Percentiles rank a stretch among this genome's conserved stretches.
phyloP scores from a whole-genome alignment of 1,139 yeast species.

The Hemisphaericaspora xylofermentans region DNA sequence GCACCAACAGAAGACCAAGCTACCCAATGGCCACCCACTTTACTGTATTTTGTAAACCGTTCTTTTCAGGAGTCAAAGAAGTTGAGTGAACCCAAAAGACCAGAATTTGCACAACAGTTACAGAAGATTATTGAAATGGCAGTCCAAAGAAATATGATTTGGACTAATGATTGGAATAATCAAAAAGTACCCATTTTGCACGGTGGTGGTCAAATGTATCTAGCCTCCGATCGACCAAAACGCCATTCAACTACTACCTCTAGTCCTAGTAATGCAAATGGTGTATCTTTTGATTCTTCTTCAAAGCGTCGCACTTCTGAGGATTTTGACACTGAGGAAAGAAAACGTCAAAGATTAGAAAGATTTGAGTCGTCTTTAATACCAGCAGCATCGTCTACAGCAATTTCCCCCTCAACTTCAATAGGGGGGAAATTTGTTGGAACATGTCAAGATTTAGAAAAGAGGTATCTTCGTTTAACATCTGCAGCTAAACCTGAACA shows the following conservation, averaged over 20 bases:
- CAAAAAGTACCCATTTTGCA: slow-evolving; percentile 57
- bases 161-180: slow-evolving; percentile 58
- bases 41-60: slow-evolving; percentile 31
- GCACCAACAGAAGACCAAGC: not conserved
- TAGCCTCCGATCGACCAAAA: not conserved
- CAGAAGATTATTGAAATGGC: slow-evolving; percentile 40
- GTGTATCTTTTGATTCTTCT: not conserved
- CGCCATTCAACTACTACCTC: not conserved
- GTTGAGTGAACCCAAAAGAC: slow-evolving; percentile 21
- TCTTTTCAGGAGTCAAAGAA: slow-evolving; percentile 24
- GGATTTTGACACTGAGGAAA: slow-evolving; percentile 35
- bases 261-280: not conserved
- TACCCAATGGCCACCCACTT: slow-evolving; percentile 32
- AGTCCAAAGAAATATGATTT: slow-evolving; percentile 41
- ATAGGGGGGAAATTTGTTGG: slow-evolving; percentile 53
- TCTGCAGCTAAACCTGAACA: slow-evolving; percentile 86
- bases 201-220: slow-evolving; percentile 10
- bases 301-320: slow-evolving; percentile 3
- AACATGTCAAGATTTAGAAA: slow-evolving; percentile 62
- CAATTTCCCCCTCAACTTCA: not conserved
- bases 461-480: slow-evolving; percentile 77
- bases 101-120: slow-evolving; percentile 29
- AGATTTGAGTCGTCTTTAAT: slow-evolving; percentile 37
- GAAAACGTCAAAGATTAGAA: slow-evolving; percentile 47
- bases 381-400: slow-evolving; percentile 1